Percentiles rank a stretch among this genome's conserved stretches.
These are phyloP conservation scores for Solanum acaule DNA, from an alignment of 257 asterid species.

Conservation along the genomic window DNA sequence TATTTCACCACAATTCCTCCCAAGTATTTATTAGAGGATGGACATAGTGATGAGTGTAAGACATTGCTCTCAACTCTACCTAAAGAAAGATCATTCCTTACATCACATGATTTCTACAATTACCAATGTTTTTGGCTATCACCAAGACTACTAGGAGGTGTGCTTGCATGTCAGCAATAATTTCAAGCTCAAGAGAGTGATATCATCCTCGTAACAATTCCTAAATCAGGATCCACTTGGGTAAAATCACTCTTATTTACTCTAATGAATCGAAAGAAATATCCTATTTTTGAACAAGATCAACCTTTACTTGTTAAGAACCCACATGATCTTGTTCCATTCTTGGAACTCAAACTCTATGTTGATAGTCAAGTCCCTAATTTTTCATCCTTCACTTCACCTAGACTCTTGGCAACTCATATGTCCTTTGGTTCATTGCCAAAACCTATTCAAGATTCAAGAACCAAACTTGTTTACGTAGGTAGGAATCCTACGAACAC, in stretches of 20 bases:
- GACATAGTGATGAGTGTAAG: no score
- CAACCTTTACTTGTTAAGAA: constrained; percentile 5
- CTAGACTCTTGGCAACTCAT: constrained; percentile 7
- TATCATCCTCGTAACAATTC: constrained; percentile 32
- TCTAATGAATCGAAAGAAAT: background rate
- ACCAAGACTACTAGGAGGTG: no score
- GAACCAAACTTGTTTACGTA: constrained; percentile 3
- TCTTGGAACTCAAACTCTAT: background rate
- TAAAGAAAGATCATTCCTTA: no score
- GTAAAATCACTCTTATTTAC: background rate
- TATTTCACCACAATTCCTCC: no score
- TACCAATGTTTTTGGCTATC: no score
- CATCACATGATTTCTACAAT: no score
- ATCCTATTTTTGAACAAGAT: background rate
- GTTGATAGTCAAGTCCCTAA: background rate
- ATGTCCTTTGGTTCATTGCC: background rate
- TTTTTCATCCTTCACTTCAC: background rate
- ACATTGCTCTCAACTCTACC: no score
- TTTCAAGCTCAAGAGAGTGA: constrained; percentile 23
- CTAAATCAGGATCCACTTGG: constrained; percentile 25
- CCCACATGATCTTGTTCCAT: constrained; percentile 8
- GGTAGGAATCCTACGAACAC: constrained; percentile 8
- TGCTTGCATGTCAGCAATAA: constrained; percentile 15
- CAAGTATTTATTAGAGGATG: no score
- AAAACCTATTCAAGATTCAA: background rate